phyloP scores from a whole-genome alignment of 768 basidiomycete species.

The Tubosaeta sp. region DNA sequence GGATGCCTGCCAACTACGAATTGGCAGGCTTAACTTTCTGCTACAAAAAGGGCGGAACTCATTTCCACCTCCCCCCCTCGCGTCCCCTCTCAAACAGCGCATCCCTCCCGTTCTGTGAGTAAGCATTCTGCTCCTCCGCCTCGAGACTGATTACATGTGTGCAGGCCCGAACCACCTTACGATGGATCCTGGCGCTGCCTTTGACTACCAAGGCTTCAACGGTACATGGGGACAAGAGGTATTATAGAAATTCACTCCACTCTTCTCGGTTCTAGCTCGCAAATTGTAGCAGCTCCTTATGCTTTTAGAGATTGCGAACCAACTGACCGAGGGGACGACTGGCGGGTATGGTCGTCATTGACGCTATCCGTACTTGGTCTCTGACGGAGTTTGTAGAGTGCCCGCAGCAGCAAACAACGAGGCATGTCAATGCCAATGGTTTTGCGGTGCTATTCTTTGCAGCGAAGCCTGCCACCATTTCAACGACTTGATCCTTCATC shows the following conservation, averaged over 20 bases:
- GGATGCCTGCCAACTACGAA: neutral
- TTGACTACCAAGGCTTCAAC: neutral
- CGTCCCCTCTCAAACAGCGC: neutral
- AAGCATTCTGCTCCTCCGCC: neutral
- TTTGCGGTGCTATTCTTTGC: neutral
- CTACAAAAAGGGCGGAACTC: neutral
- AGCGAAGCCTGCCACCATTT: neutral
- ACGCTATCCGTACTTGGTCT: too few relatives aligned
- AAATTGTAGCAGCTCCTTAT: conserved; percentile 1
- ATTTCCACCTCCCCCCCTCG: neutral
- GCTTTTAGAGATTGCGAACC: neutral
- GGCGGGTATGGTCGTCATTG: neutral
- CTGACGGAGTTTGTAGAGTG: conserved; percentile 2
- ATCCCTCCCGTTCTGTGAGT: neutral
- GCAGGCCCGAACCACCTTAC: neutral
- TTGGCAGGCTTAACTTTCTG: too few relatives aligned
- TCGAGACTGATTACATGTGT: neutral
- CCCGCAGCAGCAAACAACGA: neutral
- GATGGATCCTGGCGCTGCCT: neutral
- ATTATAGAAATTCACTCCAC: neutral
- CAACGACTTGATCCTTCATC: conserved; percentile 6
- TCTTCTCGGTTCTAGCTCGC: neutral
- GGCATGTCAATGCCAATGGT: conserved; percentile 3
- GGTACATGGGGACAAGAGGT: conserved; percentile 4
- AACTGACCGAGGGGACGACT: neutral